phyloP scores from a whole-genome alignment of 371 early-diverging fungal species.

The Saksenaea vasiformis region DNA sequence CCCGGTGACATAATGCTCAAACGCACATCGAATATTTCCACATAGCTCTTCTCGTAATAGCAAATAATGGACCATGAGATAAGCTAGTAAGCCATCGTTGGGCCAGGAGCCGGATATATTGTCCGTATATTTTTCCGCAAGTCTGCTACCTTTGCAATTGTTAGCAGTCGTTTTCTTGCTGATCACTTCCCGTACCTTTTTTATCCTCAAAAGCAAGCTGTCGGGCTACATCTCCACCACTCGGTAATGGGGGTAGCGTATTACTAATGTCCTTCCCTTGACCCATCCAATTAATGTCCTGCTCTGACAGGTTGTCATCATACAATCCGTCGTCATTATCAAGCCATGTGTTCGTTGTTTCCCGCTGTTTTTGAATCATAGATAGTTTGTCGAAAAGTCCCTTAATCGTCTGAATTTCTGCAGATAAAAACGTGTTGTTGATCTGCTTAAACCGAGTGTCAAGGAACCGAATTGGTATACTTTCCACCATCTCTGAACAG shows the following conservation, averaged over 20 bases:
- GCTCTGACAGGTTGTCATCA: slow-evolving; percentile 3
- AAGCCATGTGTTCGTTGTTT: background rate
- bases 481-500: background rate
- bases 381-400: background rate
- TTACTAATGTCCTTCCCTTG: background rate
- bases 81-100: slow-evolving; percentile 13
- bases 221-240: background rate
- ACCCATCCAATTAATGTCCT: background rate
- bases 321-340: background rate
- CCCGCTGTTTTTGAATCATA: background rate
- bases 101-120: slow-evolving; percentile 17
- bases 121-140: background rate
- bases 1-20: slow-evolving; percentile 3
- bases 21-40: slow-evolving; percentile 20
- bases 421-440: background rate
- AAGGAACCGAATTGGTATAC: slow-evolving; percentile 5
- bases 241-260: background rate
- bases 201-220: background rate
- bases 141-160: background rate
- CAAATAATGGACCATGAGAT: slow-evolving; percentile 30
- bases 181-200: background rate
- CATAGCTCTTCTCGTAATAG: slow-evolving; percentile 30
- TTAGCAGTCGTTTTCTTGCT: background rate
- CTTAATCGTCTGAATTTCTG: slow-evolving; percentile 4
- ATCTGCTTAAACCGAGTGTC: background rate